Percentiles rank a stretch among this genome's conserved stretches.
These are phyloP conservation scores for Hypholoma fasciculare DNA, from an alignment of 768 basidiomycete species.

Conservation along the genomic window DNA sequence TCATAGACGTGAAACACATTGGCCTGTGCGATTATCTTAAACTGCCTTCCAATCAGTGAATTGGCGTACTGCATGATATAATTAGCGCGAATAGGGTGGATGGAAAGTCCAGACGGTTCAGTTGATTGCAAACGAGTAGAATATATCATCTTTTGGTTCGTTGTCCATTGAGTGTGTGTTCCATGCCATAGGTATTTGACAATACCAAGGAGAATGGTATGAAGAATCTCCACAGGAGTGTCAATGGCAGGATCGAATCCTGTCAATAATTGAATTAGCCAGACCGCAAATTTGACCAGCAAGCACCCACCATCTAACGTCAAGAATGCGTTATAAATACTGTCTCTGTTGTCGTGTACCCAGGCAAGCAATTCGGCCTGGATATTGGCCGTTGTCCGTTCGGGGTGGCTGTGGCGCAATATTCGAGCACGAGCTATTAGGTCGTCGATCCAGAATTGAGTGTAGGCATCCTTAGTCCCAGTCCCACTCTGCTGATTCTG, in stretches of 20 bases:
- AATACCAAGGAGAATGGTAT: slow-evolving; percentile 43
- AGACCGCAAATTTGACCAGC: neutral
- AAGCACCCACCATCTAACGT: slow-evolving; percentile 21
- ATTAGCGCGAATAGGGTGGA: slow-evolving; percentile 33
- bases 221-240: slow-evolving; percentile 44
- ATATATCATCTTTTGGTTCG: slow-evolving; percentile 24
- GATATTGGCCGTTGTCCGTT: slow-evolving; percentile 15
- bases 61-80: slow-evolving; percentile 46
- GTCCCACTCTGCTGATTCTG: neutral
- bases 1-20: slow-evolving; percentile 37
- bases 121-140: slow-evolving; percentile 31
- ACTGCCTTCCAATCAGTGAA: slow-evolving; percentile 40
- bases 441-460: slow-evolving; percentile 36
- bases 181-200: slow-evolving; percentile 44
- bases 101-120: slow-evolving; percentile 24
- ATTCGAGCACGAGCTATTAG: slow-evolving; percentile 23
- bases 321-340: slow-evolving; percentile 33
- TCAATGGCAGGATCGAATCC: slow-evolving; percentile 31
- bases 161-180: slow-evolving; percentile 28
- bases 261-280: neutral
- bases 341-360: slow-evolving; percentile 20
- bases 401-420: slow-evolving; percentile 19
- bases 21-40: slow-evolving; percentile 38
- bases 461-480: slow-evolving; percentile 36
- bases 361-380: slow-evolving; percentile 25